Conservation (phyloP, 768 basidiomycete species). For the Gloeophyllum trabeum region DNA sequence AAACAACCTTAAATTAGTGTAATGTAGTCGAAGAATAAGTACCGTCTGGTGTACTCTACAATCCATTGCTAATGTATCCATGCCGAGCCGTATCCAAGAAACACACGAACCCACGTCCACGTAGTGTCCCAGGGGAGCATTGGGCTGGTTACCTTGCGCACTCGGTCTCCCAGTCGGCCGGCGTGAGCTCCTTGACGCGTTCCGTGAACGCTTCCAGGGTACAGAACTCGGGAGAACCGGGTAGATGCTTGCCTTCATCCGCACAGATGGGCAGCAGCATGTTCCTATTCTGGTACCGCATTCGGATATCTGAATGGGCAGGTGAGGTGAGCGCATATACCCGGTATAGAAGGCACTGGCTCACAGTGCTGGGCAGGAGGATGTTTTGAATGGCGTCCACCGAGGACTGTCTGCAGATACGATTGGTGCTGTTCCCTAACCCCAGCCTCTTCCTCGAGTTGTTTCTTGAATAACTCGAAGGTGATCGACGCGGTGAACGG, state of each 20-base stretch:
- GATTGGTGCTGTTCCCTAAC: slow-evolving; percentile 4
- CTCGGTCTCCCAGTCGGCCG: slow-evolving; percentile 53
- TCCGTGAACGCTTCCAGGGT: slow-evolving; percentile 51
- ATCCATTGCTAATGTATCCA: not conserved
- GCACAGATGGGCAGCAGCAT: slow-evolving; percentile 56
- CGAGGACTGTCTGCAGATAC: slow-evolving; percentile 30
- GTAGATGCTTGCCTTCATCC: slow-evolving; percentile 52
- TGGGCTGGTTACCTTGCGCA: too few species aligned
- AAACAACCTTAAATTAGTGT: too few species aligned
- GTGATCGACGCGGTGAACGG: slow-evolving; percentile 65
- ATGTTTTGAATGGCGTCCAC: too few species aligned
- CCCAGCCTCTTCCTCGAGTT: slow-evolving; percentile 1
- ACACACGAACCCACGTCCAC: slow-evolving; percentile 7
- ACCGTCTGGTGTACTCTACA: not conserved
- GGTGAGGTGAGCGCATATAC: not conserved
- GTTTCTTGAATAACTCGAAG: slow-evolving; percentile 49
- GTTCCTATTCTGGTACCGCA: slow-evolving; percentile 65
- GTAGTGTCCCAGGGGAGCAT: too few species aligned
- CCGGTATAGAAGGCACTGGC: too few species aligned
- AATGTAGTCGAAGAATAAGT: not conserved
- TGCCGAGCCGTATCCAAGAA: not conserved
- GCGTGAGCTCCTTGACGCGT: slow-evolving; percentile 54
- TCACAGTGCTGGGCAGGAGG: too few species aligned
- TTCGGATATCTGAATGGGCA: slow-evolving; percentile 41
- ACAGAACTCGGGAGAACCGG: slow-evolving; percentile 66